Base-by-base conservation (phyloP, 2,329 filamentous ascomycete species). In the Talaromyces sp. region DNA sequence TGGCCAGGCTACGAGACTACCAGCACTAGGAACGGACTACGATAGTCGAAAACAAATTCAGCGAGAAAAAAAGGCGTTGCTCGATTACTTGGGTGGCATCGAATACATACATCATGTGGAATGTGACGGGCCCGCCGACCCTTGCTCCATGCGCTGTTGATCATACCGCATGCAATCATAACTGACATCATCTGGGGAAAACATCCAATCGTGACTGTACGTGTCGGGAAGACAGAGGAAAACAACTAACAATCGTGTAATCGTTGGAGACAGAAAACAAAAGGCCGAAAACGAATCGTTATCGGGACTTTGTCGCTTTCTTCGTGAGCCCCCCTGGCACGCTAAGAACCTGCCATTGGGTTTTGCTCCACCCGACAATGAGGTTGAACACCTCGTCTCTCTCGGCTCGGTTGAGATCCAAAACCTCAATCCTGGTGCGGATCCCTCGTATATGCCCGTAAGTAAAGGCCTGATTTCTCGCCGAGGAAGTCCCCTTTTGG, bases 381-480 rank as follows among this genome's bases (percentile, higher is more conserved):
- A 69, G 51, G 31, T 68, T 67, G 51, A 70, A 69, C 26, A 66
- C 62, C 54, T 68, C 63, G 52, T 69, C 66, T 8, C 68, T 64
- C 54, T 68, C 63, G 4, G 60, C 63, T 7, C 49, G 46, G 24
- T 59, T 50, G n/a, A 62, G 50, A 55, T 65, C 57, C 10, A 65
- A 17, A n/a, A 35, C 50, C 38, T 63, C 62, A 9, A 62, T 43
- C n/a, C 26, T 50, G 11, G 58, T 61, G 43, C 35, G 46, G 7
- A 11, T 21, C 19, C 58, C 54, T 19, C 58, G 27, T 32, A 24
- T 62, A 27, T 21, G 27, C 6, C 26, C 24, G 19, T 52, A 27
- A 27, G 41, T 31, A 7, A 41, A 50, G 19, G 49, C 41, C n/a
- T 50, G 38, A 5, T 11, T 13, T 8, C 7, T 24, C 8, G 9